These are phyloP conservation scores for Hypoxylon rickii DNA, from an alignment of 495 filamentous ascomycete species.

Conservation along the genomic window DNA sequence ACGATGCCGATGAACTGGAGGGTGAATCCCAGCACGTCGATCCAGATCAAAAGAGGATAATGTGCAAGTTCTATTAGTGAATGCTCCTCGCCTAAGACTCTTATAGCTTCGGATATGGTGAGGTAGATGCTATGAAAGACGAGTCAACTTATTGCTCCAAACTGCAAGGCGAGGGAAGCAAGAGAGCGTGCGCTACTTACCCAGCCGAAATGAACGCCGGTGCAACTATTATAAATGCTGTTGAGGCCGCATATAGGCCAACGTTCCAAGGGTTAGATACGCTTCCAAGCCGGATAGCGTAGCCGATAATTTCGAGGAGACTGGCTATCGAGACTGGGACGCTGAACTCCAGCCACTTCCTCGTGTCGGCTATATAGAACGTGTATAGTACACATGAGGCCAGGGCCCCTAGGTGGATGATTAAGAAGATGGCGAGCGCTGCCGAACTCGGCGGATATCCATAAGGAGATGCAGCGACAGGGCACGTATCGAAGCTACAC, in stretches of 20 bases:
- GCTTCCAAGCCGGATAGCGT: slow-evolving; percentile 23
- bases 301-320: slow-evolving; percentile 23
- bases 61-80: slow-evolving; percentile 11
- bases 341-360: slow-evolving; percentile 27
- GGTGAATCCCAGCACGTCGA: slow-evolving; percentile 23
- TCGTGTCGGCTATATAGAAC: slow-evolving; percentile 21
- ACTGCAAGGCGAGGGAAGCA: background rate
- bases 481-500: slow-evolving; percentile 24
- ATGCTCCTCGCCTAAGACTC: slow-evolving; percentile 26
- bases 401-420: slow-evolving; percentile 24
- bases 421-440: slow-evolving; percentile 22
- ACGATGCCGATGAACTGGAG: slow-evolving; percentile 24
- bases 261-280: slow-evolving; percentile 27
- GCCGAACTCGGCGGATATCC: slow-evolving; percentile 30
- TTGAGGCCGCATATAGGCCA: slow-evolving; percentile 25
- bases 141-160: slow-evolving; percentile 8
- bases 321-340: slow-evolving; percentile 23
- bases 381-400: slow-evolving; percentile 21
- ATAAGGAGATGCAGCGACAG: slow-evolving; percentile 23
- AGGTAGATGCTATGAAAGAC: slow-evolving; percentile 22
- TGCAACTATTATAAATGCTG: slow-evolving; percentile 24
- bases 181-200: slow-evolving; percentile 8
- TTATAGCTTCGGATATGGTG: slow-evolving; percentile 22
- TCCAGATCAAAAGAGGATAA: slow-evolving; percentile 22
- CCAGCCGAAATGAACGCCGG: slow-evolving; percentile 27